Conservation (phyloP, 169 alveolate genomes). For the Plasmodium coatneyi region DNA sequence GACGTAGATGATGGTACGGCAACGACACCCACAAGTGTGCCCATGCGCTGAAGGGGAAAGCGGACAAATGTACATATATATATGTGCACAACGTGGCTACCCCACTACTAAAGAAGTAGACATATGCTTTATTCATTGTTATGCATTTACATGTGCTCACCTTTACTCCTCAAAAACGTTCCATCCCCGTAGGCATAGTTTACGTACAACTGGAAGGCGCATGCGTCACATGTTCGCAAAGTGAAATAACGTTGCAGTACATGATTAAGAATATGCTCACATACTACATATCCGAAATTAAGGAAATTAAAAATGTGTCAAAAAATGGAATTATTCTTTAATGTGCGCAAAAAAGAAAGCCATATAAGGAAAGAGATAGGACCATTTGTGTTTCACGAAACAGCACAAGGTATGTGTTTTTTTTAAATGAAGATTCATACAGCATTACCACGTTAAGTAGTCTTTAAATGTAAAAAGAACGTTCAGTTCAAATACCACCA, state of each 20-base stretch:
- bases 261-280: slow-evolving; percentile 86
- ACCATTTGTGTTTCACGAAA: not conserved
- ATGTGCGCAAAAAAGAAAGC: not conserved
- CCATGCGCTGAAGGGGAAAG: not conserved
- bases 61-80: not conserved
- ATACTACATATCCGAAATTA: slow-evolving; percentile 84
- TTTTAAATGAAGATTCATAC: not conserved
- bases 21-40: not conserved
- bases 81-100: not conserved
- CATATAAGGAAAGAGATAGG: not conserved
- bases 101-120: not conserved
- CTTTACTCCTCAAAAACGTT: not conserved
- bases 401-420: not conserved
- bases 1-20: slow-evolving; percentile 81
- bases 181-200: slow-evolving; percentile 77
- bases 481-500: not conserved
- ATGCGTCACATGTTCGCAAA: slow-evolving; percentile 84
- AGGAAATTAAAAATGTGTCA: slow-evolving; percentile 73
- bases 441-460: not conserved
- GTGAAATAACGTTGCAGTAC: slow-evolving; percentile 84
- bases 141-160: not conserved
- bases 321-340: slow-evolving; percentile 67
- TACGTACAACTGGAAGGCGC: slow-evolving; percentile 86
- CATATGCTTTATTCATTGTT: not conserved
- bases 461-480: not conserved